Conservation (phyloP, 23 red algal species). For the Chondrus crispus region DNA sequence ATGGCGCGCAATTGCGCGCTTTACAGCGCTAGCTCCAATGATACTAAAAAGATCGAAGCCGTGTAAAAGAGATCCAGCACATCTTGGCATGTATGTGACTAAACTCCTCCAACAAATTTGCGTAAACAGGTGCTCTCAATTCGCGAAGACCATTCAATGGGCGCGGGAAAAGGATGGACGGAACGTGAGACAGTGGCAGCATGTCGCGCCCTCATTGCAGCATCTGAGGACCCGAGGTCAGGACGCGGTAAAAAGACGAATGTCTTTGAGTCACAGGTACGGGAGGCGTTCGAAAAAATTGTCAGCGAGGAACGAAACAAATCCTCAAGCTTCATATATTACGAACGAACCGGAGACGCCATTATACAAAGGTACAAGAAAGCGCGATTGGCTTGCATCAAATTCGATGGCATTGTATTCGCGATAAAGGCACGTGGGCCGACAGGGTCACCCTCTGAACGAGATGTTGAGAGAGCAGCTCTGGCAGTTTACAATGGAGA, state of each 20-base stretch:
- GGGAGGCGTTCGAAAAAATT: too few species aligned
- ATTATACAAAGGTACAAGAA: neutral
- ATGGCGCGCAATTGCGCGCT: too few species aligned
- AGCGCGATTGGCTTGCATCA: neutral
- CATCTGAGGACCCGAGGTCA: constrained; percentile 27
- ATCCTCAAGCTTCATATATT: neutral
- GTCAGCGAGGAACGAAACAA: neutral
- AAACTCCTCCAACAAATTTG: too few species aligned
- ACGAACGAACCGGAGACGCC: neutral
- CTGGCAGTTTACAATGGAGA: neutral
- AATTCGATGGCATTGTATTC: neutral
- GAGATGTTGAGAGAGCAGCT: neutral
- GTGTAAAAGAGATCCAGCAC: too few species aligned
- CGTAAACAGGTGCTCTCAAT: too few species aligned
- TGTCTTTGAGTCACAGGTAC: neutral
- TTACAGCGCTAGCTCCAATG: too few species aligned
- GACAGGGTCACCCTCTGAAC: neutral
- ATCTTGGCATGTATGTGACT: too few species aligned
- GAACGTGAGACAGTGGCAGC: neutral
- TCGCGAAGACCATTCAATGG: too few species aligned
- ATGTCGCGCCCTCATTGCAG: neutral
- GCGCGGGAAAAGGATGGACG: neutral
- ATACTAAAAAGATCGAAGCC: too few species aligned
- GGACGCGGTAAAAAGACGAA: constrained; percentile 14
- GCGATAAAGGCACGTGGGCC: neutral